A percentile compares a stretch with the other conserved stretches of the same genome.
These are phyloP conservation scores for Candida peoriensis DNA, from an alignment of 805 yeast genomes.

Conservation along the genomic window DNA sequence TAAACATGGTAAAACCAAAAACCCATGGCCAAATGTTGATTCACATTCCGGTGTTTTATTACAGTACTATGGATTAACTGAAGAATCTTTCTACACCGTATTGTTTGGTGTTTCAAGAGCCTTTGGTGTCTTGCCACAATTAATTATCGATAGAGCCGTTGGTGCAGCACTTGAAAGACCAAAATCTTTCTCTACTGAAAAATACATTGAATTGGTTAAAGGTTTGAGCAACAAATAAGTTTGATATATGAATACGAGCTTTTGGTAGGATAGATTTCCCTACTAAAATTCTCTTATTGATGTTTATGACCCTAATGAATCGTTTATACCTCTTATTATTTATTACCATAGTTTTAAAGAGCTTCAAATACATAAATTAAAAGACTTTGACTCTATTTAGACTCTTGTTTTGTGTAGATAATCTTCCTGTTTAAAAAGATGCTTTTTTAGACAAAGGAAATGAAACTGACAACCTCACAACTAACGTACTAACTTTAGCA, in stretches of 20 bases:
- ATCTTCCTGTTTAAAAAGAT: too few species aligned
- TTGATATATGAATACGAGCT: background rate
- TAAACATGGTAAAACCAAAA: slow-evolving; percentile 85
- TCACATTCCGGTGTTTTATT: slow-evolving; percentile 82
- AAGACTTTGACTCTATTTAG: too few species aligned
- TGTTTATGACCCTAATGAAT: slow-evolving; percentile 12
- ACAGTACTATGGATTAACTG: slow-evolving; percentile 81
- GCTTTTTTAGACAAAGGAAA: too few species aligned
- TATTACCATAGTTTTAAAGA: too few species aligned
- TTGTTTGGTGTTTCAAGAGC: slow-evolving; percentile 86
- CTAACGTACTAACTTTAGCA: too few species aligned
- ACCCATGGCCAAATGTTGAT: slow-evolving; percentile 92
- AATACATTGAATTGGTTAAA: slow-evolving; percentile 77
- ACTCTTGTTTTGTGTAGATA: too few species aligned
- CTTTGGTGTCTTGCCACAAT: slow-evolving; percentile 79
- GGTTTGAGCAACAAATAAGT: slow-evolving; percentile 26
- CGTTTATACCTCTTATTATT: slow-evolving; percentile 5
- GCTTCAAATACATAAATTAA: too few species aligned
- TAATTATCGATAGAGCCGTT: slow-evolving; percentile 77
- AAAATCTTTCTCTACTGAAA: slow-evolving; percentile 90
- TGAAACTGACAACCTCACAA: background rate
- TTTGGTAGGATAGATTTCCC: slow-evolving; percentile 1
- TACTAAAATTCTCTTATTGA: slow-evolving; percentile 1
- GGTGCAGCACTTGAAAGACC: slow-evolving; percentile 86
- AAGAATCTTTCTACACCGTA: slow-evolving; percentile 80